Base-by-base conservation (phyloP, 1,139 yeast genomes). In the Blastobotrys persicus region DNA sequence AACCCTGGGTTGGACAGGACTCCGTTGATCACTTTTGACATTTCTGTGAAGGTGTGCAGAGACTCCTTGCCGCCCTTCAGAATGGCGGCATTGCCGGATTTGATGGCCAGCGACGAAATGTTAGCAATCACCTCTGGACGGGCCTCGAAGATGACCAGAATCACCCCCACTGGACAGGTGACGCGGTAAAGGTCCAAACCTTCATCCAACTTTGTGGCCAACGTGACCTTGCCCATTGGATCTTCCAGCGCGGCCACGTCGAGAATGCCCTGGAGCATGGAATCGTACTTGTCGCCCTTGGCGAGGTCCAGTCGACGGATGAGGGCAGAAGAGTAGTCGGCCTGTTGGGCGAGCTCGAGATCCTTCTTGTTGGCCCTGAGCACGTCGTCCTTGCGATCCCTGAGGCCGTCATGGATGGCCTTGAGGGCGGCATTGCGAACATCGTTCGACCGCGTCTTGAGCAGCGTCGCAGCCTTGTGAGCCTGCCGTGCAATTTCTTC, bases 61-160 rank as follows among this genome's bases (percentile, higher is more conserved):
- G 95, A 85, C 67, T 94, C 99, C 67, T 89, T 91, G 53, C 99
- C 99, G 56, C 99, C 98, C 71, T 94, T 94, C 63, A 94, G 76
- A 50, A 94, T 92, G 48, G 97, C 98, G 4, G 97, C 87, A 48
- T 68, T 71, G 31, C 97, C 98, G 1, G 97, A 88, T 67, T 94
- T 94, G 64, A 94, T 83, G 18, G 98, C 96, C 63, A 94, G 75
- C 0, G 98, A 95, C 11, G 97, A 85, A 62, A 94, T 92, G 66
- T 94, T 94, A 48, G 98, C 98, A 72, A 94, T 92, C 13, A 94
- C 98, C 66, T 94, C 99, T 28, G 99, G 99, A 61, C 99, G 80
- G 37, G 96, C 83, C 70, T 94, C 99, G 65, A 94, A 94, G 52
- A 94, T 94, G 45, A 94, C 91, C 55, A 94, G 75, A 46, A 94